Base-by-base conservation (phyloP, 768 basidiomycete genomes). In the Mrakia hoshinonis region DNA sequence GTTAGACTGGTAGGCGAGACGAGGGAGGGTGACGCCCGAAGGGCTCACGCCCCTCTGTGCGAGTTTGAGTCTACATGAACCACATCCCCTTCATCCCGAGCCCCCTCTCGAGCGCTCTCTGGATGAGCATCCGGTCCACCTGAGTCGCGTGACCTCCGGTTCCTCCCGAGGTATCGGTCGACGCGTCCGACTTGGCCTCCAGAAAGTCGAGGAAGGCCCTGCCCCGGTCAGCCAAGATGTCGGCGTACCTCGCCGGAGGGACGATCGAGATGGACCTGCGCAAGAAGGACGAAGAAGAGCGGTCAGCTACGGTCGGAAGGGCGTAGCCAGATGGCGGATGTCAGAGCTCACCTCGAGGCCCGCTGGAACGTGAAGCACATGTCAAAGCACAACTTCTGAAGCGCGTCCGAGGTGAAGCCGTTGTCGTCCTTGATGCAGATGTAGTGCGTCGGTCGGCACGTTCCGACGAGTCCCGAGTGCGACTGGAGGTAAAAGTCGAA, bases 391-490 rank as follows among this genome's bases (percentile, higher is more conserved):
- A 6, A 20, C 36, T 24, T n/a, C 20, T 18, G 12, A 9, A 36
- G 7, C 18, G n/a, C n/a, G 67, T 77, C 75, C 0, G 74, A 49
- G 15, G 54, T 47, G 74, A 73, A 75, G 0, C 55, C 52, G 43
- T 54, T 68, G 63, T 77, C 76, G 70, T 61, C 60, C 29, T 47
- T 69, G 20, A 76, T 65, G 48, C 51, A 34, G 74, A 75, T 69
- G 71, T 74, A 76, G n/a, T 74, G 74, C 9, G 76, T 75, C 12
- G 75, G 74, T 47, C 65, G 69, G 20, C 73, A 73, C 6, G 74
- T 76, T 58, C 75, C 74, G 13, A 69, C 62, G 34, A 76, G 64
- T 18, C 71, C 76, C 20, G 73, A 68, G 38, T 76, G 76, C 38
- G 76, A 72, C 34, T 74, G 72, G 9, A 72, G 64, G 66, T 73